A percentile compares a stretch with the other conserved stretches of the same genome.
These are phyloP conservation scores for Sarcomyxa edulis DNA, from an alignment of 768 basidiomycete genomes.

Conservation along the genomic window DNA sequence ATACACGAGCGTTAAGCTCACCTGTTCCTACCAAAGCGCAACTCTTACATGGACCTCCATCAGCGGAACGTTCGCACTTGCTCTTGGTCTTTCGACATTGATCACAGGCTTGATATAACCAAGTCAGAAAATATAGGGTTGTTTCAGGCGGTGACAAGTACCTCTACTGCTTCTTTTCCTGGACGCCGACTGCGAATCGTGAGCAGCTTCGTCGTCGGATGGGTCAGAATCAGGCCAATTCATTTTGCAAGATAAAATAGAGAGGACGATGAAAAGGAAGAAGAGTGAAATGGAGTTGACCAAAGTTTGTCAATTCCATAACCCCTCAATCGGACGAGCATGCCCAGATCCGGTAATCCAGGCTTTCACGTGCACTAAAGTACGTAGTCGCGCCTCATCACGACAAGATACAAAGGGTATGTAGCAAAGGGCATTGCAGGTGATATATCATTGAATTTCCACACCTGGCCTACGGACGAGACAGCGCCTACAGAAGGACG, in stretches of 20 bases:
- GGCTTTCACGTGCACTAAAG: no score
- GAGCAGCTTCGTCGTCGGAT: constrained; percentile 50
- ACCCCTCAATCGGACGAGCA: no score
- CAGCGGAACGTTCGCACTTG: constrained; percentile 67
- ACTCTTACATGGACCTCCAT: constrained; percentile 54
- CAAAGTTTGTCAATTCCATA: no score
- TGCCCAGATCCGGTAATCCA: constrained; percentile 12
- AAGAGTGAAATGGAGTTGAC: constrained; percentile 9
- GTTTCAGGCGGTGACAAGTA: constrained; percentile 16
- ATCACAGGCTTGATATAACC: constrained; percentile 61
- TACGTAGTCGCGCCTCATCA: no score
- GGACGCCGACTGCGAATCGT: constrained; percentile 33
- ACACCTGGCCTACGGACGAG: no score
- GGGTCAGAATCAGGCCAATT: constrained; percentile 58
- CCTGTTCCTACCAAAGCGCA: constrained; percentile 53
- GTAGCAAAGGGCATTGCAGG: no score
- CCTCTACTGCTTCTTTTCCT: constrained; percentile 66
- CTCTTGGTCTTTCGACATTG: constrained; percentile 86
- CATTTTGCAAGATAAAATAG: constrained; percentile 25
- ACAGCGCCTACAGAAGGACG: no score
- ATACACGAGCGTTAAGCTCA: constrained; percentile 21
- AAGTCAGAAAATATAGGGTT: constrained; percentile 9
- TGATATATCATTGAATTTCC: no score
- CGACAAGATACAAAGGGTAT: no score
- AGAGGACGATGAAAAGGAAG: constrained; percentile 15